Evolutionary conservation across 306 rosid species (phyloP).

Genomic region (Canavalia gladiata): DNA sequence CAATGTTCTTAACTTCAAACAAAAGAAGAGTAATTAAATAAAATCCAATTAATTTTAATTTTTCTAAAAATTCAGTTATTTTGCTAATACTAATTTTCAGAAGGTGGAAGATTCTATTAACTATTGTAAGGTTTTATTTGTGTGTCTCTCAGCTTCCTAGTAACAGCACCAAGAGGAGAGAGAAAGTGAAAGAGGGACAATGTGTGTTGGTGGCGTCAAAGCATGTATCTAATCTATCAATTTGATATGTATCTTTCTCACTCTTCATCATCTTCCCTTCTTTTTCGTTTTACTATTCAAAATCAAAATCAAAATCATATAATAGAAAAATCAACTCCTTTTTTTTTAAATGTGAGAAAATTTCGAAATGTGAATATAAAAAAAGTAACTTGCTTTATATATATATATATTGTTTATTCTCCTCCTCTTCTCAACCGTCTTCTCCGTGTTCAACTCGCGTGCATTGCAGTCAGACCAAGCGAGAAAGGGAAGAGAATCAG

Average conservation of each 20-base stretch:
- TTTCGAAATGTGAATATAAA: constrained; percentile 41
- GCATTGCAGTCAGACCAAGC: constrained; percentile 57
- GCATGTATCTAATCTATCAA: constrained; percentile 22
- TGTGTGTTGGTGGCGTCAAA: constrained; percentile 50
- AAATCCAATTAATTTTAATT: background rate
- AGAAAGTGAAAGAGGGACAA: background rate
- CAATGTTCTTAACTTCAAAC: constrained; percentile 2
- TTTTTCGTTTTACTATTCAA: constrained; percentile 39
- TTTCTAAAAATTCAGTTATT: background rate
- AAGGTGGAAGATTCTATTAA: constrained; percentile 26
- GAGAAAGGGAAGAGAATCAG: constrained; percentile 50
- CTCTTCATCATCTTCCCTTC: constrained; percentile 28
- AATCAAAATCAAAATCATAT: background rate
- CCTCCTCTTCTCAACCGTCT: constrained; percentile 70
- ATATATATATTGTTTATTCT: constrained; percentile 39
- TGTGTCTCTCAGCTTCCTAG: constrained; percentile 44
- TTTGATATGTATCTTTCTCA: constrained; percentile 19
- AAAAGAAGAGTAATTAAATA: background rate
- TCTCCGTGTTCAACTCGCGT: constrained; percentile 89
- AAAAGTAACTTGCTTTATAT: constrained; percentile 20
- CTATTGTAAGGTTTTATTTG: background rate
- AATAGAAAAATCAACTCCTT: constrained; percentile 2
- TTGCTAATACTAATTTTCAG: background rate
- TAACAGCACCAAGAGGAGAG: constrained; percentile 32
- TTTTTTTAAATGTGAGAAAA: background rate